Conservation (phyloP, 441 rosid genomes). For the Adansonia gregorii region DNA sequence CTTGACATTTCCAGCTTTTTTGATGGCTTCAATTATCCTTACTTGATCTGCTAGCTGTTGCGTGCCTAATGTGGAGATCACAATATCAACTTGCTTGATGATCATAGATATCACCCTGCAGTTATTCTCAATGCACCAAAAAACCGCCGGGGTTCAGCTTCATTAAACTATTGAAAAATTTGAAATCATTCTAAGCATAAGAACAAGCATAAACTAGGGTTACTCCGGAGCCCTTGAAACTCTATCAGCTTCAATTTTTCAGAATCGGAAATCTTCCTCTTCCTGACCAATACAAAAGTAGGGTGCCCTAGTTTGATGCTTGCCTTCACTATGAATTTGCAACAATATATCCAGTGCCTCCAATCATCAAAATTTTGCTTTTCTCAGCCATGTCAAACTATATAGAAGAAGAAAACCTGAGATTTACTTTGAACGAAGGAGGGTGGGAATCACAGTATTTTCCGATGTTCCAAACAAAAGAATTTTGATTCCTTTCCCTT, state of each 20-base stretch:
- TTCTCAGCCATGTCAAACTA: constrained; percentile 35
- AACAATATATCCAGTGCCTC: constrained; percentile 61
- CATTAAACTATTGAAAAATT: not conserved
- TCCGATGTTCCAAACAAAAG: not conserved
- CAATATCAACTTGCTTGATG: constrained; percentile 60
- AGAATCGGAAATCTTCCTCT: constrained; percentile 46
- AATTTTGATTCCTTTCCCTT: not conserved
- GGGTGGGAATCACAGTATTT: not conserved
- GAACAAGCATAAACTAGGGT: not conserved
- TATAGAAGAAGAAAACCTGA: not conserved
- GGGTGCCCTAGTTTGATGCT: constrained; percentile 49
- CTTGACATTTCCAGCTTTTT: constrained; percentile 62
- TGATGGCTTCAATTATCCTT: constrained; percentile 58
- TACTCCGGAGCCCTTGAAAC: constrained; percentile 51
- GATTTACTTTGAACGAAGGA: not conserved
- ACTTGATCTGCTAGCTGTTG: constrained; percentile 49
- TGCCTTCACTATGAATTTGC: constrained; percentile 52
- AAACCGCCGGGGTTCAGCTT: not conserved
- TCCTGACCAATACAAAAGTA: constrained; percentile 55
- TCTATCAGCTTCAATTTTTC: constrained; percentile 43
- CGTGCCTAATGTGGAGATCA: constrained; percentile 55
- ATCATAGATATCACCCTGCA: constrained; percentile 51
- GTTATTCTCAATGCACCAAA: not conserved
- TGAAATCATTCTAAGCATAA: not conserved
- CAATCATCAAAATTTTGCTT: constrained; percentile 54